Conservation (phyloP, 495 filamentous ascomycete species). For the Neurospora pannonica region DNA sequence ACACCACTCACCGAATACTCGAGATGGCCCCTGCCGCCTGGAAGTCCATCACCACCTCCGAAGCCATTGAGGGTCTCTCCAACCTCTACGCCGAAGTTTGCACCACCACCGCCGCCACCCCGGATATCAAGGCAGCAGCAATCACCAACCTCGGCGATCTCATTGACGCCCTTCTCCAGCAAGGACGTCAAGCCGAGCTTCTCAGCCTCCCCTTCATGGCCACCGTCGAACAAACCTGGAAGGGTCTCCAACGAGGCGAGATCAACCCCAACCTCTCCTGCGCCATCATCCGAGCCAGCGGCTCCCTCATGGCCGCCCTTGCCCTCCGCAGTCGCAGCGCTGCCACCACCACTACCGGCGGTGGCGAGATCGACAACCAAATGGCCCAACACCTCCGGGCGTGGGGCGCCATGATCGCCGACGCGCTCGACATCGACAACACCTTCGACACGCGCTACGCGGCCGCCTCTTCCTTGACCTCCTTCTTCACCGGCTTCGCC, state of each 20-base stretch:
- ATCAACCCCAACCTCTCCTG: slow-evolving; percentile 35
- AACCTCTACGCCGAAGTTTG: slow-evolving; percentile 18
- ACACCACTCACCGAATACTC: slow-evolving; percentile 22
- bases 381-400: slow-evolving; percentile 18
- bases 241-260: slow-evolving; percentile 18
- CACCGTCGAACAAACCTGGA: slow-evolving; percentile 18
- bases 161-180: slow-evolving; percentile 19
- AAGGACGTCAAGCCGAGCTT: not conserved
- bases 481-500: slow-evolving; percentile 19
- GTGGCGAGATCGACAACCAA: not conserved
- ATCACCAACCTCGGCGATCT: slow-evolving; percentile 26
- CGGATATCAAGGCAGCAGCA: slow-evolving; percentile 29
- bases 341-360: not conserved
- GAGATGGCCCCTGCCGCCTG: slow-evolving; percentile 21
- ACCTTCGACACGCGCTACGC: slow-evolving; percentile 57
- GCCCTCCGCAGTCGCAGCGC: not conserved
- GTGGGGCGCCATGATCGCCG: slow-evolving; percentile 37
- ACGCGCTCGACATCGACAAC: slow-evolving; percentile 32
- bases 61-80: slow-evolving; percentile 10
- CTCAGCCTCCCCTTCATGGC: slow-evolving; percentile 8
- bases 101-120: slow-evolving; percentile 6
- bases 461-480: slow-evolving; percentile 33
- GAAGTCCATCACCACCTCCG: slow-evolving; percentile 1
- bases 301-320: slow-evolving; percentile 28
- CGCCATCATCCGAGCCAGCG: slow-evolving; percentile 36